Evolutionary conservation across 2,329 filamentous ascomycete species (phyloP), one percentile per base, ranked within the genome.

Genomic region (Xylaria sp.): DNA sequence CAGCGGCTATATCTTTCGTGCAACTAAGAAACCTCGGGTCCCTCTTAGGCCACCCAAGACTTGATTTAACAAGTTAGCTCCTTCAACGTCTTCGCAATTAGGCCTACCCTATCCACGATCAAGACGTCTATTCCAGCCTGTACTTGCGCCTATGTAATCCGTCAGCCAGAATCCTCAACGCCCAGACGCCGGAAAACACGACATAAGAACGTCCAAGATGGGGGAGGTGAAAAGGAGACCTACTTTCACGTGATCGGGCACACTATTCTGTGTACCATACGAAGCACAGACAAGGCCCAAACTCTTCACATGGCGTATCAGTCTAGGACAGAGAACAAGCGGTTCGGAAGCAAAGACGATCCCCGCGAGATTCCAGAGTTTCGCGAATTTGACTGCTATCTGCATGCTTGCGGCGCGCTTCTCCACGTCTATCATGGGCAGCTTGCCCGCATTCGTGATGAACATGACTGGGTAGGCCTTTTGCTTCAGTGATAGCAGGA

Each of bases 331-430:
- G 5, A 78, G 56, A 7, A 82, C 55, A n/a, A 83, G 71, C 51
- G 78, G 67, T 55, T 83, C 79, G 6, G 78, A 78, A 1, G 77
- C 76, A 20, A 81, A 73, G 20, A 82, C 78, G 37, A 83, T 66
- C 0, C 82, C 82, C 7, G 75, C 59, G 10, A 83, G 74, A 7
- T 75, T 73, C 81, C 81, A 83, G 41, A 73, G 65, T 50, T 74
- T 76, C 15, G 82, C 81, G 67, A 83, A 83, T n/a, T 73, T 73
- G 20, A 82, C 73, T 1, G 79, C 82, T 25, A 73, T 73, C 65
- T 82, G 79, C 12, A 82, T 66, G 65, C 77, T 82, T n/a, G 72
- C 73, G 1, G 78, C 80, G 20, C 81, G 76, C 44, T 77, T 68
- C 66, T 82, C 80, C 51, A 75, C 64, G 64, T 82, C 80, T 20